phyloP scores from a whole-genome alignment of 1,284 basidiomycete genomes.

The Leccinum pallidistipes region DNA sequence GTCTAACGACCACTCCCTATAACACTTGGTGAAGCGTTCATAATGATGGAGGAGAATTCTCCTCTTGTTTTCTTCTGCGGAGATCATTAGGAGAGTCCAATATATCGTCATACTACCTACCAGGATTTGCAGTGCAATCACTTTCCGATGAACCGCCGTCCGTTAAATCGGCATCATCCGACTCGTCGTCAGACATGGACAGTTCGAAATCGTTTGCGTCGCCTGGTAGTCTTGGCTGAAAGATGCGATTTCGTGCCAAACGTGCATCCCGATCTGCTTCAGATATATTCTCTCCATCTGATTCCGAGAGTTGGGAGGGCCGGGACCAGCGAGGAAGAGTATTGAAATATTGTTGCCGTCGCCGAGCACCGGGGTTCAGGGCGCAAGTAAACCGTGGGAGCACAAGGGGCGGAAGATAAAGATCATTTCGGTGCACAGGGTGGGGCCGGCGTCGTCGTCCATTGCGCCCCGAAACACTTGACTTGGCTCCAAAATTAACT shows the following conservation, averaged over 20 bases:
- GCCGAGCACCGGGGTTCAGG: constrained; percentile 3
- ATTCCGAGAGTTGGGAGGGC: constrained; percentile 51
- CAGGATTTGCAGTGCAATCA: constrained; percentile 48
- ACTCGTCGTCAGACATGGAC: constrained; percentile 70
- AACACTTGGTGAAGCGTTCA: constrained; percentile 34
- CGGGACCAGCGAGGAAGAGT: constrained; percentile 26
- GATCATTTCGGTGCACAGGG: constrained; percentile 43
- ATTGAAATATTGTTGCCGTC: constrained; percentile 7
- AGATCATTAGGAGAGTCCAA: constrained; percentile 11
- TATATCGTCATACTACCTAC: constrained; percentile 18
- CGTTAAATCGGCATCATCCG: constrained; percentile 68
- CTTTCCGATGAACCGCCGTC: constrained; percentile 54
- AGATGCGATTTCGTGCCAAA: constrained; percentile 58
- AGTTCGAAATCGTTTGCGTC: constrained; percentile 45
- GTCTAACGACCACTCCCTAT: constrained; percentile 24
- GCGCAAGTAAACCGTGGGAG: constrained; percentile 36
- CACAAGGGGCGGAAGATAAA: constrained; percentile 57
- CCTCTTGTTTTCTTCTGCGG: constrained; percentile 17
- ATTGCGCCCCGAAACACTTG: not conserved
- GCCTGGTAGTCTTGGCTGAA: constrained; percentile 34
- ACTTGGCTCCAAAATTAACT: constrained; percentile 2
- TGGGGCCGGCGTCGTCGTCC: constrained; percentile 19
- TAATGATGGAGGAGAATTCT: constrained; percentile 26
- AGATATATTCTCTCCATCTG: constrained; percentile 60
- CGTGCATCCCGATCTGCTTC: constrained; percentile 67